Evolutionary conservation across 768 basidiomycete species (phyloP).

Genomic region (Trametes gibbosa): DNA sequence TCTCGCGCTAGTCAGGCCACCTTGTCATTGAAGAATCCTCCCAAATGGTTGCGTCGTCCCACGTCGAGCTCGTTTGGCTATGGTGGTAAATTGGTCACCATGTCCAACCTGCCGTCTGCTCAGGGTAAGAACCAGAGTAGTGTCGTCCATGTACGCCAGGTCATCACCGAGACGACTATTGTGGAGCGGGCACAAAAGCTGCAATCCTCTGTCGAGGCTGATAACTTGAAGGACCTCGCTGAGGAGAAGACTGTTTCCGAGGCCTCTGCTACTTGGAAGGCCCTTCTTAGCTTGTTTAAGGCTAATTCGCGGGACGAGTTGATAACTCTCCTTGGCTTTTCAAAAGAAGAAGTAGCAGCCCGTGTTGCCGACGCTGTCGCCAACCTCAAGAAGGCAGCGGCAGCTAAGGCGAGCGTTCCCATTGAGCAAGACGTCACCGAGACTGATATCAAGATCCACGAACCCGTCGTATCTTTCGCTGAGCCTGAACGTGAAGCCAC

Average conservation of each 20-base stretch:
- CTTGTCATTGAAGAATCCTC: slow-evolving; percentile 89
- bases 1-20: slow-evolving; percentile 51
- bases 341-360: slow-evolving; percentile 76
- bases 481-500: slow-evolving; percentile 59
- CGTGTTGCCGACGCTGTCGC: slow-evolving; percentile 83
- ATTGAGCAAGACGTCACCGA: slow-evolving; percentile 35
- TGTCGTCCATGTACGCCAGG: slow-evolving; percentile 72
- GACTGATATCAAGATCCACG: slow-evolving; percentile 47
- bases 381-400: slow-evolving; percentile 54
- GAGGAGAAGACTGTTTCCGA: slow-evolving; percentile 46
- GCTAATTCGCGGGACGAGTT: slow-evolving; percentile 89
- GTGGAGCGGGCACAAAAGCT: slow-evolving; percentile 72
- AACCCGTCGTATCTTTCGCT: slow-evolving; percentile 80
- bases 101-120: slow-evolving; percentile 67
- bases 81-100: slow-evolving; percentile 80
- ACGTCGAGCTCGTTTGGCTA: slow-evolving; percentile 84
- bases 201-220: slow-evolving; percentile 56
- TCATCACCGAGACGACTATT: slow-evolving; percentile 73
- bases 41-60: slow-evolving; percentile 92
- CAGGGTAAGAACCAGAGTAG: slow-evolving; percentile 83
- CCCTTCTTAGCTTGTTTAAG: slow-evolving; percentile 83
- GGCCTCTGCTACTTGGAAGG: slow-evolving; percentile 72
- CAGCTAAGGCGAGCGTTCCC: slow-evolving; percentile 27
- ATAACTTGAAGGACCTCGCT: slow-evolving; percentile 65
- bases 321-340: slow-evolving; percentile 87